phyloP scores from a whole-genome alignment of 192 early-diverging fungal species.

The Phlyctochytrium bullatum region DNA sequence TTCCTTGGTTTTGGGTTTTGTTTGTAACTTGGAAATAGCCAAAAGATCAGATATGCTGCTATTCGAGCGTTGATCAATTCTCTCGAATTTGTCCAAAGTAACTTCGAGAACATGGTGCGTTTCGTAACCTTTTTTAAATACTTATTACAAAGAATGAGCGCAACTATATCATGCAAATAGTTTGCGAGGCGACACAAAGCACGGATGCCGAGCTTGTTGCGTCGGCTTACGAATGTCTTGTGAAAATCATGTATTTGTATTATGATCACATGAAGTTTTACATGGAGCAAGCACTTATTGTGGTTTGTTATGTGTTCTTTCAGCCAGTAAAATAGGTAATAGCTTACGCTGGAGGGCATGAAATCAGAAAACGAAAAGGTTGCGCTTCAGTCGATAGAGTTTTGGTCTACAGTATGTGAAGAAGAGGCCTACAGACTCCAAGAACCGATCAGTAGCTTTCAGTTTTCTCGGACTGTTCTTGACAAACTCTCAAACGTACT shows the following conservation, averaged over 20 bases:
- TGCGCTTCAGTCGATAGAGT: constrained; percentile 96
- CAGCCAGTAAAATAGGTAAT: neutral
- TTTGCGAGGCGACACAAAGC: constrained; percentile 93
- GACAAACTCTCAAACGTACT: constrained; percentile 83
- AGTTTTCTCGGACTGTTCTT: constrained; percentile 78
- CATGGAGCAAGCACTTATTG: constrained; percentile 94
- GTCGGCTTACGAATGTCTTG: constrained; percentile 92
- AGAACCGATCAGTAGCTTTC: constrained; percentile 28
- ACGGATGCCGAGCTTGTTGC: constrained; percentile 76
- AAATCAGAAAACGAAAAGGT: constrained; percentile 83
- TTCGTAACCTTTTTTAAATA: constrained; percentile 4
- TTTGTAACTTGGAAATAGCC: constrained; percentile 10
- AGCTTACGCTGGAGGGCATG: constrained; percentile 90
- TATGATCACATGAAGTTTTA: constrained; percentile 96
- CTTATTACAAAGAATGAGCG: constrained; percentile 69
- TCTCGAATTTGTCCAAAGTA: constrained; percentile 89
- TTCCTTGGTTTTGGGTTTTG: constrained; percentile 16
- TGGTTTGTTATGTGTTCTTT: constrained; percentile 51
- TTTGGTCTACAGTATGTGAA: constrained; percentile 99
- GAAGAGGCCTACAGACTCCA: constrained; percentile 58
- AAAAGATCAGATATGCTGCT: constrained; percentile 80
- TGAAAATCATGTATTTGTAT: constrained; percentile 95
- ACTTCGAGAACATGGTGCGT: constrained; percentile 84
- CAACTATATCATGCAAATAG: constrained; percentile 98
- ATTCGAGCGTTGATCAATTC: constrained; percentile 91